These are phyloP conservation scores for Cardiospermum halicacabum DNA, from an alignment of 345 rosid species.

Conservation along the genomic window DNA sequence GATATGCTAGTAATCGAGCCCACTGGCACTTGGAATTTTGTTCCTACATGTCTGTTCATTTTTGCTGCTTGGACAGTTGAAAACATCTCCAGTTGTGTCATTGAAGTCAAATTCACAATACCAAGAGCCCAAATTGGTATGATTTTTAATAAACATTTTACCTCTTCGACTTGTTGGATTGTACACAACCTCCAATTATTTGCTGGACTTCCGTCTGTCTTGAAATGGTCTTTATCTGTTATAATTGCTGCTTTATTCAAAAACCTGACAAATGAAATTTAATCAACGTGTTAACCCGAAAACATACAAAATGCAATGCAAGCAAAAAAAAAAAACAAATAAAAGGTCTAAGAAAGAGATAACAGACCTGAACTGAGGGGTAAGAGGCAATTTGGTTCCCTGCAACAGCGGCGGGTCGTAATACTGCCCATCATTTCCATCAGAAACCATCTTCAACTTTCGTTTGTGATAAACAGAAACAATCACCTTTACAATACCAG, in stretches of 20 bases:
- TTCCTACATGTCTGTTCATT: conserved; percentile 63
- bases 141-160: conserved; percentile 51
- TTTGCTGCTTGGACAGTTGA: conserved; percentile 41
- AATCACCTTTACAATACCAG: conserved; percentile 47
- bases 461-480: conserved; percentile 43
- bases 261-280: too few relatives aligned
- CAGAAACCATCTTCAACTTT: not conserved
- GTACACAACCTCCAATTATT: conserved; percentile 54
- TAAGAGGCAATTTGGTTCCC: conserved; percentile 9
- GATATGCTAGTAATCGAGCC: conserved; percentile 38
- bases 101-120: conserved; percentile 37
- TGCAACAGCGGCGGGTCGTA: conserved; percentile 37
- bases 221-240: conserved; percentile 44
- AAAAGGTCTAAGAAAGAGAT: too few relatives aligned
- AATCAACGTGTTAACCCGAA: too few relatives aligned
- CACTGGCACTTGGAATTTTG: conserved; percentile 50
- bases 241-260: conserved; percentile 63
- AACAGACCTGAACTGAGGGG: conserved; percentile 30
- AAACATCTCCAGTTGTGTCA: conserved; percentile 43
- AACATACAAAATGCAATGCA: too few relatives aligned
- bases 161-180: conserved; percentile 63
- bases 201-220: conserved; percentile 31
- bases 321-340: too few relatives aligned
- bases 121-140: conserved; percentile 57
- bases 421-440: not conserved